Percentiles rank a stretch among this genome's conserved stretches.
Evolutionary conservation across 257 asterid species (phyloP).

Genomic region (Solanum arcanum): DNA sequence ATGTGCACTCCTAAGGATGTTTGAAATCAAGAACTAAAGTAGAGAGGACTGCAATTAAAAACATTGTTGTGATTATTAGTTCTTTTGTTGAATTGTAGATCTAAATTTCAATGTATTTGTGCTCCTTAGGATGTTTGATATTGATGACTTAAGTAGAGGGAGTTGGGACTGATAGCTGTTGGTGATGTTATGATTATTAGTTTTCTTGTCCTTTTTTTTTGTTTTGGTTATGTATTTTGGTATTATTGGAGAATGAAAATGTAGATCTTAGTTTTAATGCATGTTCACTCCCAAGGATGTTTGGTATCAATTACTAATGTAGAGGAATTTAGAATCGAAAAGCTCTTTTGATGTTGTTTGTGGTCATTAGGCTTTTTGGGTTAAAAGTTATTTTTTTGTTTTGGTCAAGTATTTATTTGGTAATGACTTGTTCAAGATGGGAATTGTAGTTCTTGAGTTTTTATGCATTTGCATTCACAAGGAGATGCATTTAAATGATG

Average conservation of each 20-base stretch:
- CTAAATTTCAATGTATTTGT: neutral
- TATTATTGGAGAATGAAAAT: neutral
- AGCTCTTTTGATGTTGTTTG: neutral
- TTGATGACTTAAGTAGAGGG: neutral
- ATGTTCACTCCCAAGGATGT: neutral
- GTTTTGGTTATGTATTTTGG: neutral
- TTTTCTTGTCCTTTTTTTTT: neutral
- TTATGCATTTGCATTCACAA: neutral
- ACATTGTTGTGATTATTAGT: neutral
- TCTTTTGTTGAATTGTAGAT: neutral
- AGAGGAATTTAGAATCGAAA: neutral
- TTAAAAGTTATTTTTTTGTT: neutral
- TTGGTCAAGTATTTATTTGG: neutral
- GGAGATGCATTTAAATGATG: neutral
- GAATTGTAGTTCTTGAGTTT: neutral
- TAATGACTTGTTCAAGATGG: neutral
- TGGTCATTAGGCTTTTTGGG: neutral
- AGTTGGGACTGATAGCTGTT: neutral
- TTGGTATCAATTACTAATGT: neutral
- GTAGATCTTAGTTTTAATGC: neutral
- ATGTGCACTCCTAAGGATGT: neutral
- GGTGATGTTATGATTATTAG: neutral
- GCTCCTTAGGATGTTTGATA: neutral
- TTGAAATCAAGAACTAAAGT: neutral
- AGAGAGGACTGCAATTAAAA: neutral